Base-by-base conservation (phyloP, 805 yeast genomes). In the Kodamaea hsintzibuensis region DNA sequence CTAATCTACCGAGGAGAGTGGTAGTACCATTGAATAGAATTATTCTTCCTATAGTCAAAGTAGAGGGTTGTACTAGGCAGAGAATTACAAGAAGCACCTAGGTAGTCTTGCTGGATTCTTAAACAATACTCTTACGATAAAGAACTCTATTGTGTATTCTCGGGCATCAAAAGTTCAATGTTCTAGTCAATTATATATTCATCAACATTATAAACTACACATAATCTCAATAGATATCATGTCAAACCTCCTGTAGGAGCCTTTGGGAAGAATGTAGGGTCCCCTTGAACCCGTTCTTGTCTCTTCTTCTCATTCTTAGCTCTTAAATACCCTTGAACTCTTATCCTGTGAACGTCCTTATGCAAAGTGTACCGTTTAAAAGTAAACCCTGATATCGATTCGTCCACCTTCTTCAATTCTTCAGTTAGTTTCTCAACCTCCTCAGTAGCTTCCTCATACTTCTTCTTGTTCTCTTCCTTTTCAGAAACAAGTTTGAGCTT, bases 321-420 rank as follows among this genome's bases (percentile, higher is more conserved):
- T 55, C 79, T 78, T 39, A 65, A 61, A 51, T 68, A 66, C 42
- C 64, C 65, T 43, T 71, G 65, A 22, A 80, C 59, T 53, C 86
- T 62, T 37, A 69, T 64, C 53, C 65, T 72, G 61, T 76, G 81
- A 40, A 82, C 73, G 30, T 69, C 73, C 13, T 64, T 55, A 60
- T 78, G 74, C 48, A 82, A 65, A 38, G 62, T 67, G 60, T 68
- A 81, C 38, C 69, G 64, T 52, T 69, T 74, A 60, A 77, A 76
- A 49, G 62, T 58, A 56, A 57, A 76, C 18, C 60, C 62, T 14
- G 64, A 62, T 19, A 77, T 68, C 8, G 62, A 59, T 7, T 61
- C 27, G 52, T 57, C 61, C 19, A 60, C 60, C 27, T 59, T 55
- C 5, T 53, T 51, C 22, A 63, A 56, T 18, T 68, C 64, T 12